Conservation (phyloP, 1,284 basidiomycete species). For the Stygiomarasmius scandens region DNA sequence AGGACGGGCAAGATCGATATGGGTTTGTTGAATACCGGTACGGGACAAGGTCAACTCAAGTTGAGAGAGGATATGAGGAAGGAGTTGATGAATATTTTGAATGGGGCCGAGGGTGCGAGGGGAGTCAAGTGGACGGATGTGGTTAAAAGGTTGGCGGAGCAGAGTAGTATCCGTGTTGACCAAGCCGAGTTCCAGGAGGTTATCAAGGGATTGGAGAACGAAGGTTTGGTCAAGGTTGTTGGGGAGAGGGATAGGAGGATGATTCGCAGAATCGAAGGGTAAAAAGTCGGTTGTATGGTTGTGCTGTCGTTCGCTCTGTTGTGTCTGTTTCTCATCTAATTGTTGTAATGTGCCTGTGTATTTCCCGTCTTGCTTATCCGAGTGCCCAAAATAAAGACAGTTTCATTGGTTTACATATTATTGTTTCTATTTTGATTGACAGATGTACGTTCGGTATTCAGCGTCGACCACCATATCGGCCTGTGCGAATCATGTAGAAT, state of each 20-base stretch:
- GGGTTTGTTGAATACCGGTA: conserved; percentile 94
- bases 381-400: too few relatives aligned
- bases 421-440: too few relatives aligned
- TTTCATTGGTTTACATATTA: too few relatives aligned
- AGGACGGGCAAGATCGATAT: conserved; percentile 96
- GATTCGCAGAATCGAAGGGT: conserved; percentile 68
- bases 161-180: conserved; percentile 82
- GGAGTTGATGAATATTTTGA: conserved; percentile 74
- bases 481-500: too few relatives aligned
- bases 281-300: conserved; percentile 7
- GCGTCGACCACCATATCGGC: too few relatives aligned
- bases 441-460: too few relatives aligned
- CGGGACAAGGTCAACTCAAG: conserved; percentile 82
- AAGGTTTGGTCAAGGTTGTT: conserved; percentile 82
- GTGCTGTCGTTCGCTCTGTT: background rate
- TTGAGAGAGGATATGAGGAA: conserved; percentile 84
- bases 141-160: conserved; percentile 71
- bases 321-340: background rate
- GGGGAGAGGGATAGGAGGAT: conserved; percentile 85
- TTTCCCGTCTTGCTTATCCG: too few relatives aligned
- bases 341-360: too few relatives aligned
- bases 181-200: conserved; percentile 82
- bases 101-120: conserved; percentile 54
- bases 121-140: conserved; percentile 84
- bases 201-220: conserved; percentile 76